Conservation (phyloP, 495 filamentous ascomycete genomes). For the Neurospora tetrasperma region DNA sequence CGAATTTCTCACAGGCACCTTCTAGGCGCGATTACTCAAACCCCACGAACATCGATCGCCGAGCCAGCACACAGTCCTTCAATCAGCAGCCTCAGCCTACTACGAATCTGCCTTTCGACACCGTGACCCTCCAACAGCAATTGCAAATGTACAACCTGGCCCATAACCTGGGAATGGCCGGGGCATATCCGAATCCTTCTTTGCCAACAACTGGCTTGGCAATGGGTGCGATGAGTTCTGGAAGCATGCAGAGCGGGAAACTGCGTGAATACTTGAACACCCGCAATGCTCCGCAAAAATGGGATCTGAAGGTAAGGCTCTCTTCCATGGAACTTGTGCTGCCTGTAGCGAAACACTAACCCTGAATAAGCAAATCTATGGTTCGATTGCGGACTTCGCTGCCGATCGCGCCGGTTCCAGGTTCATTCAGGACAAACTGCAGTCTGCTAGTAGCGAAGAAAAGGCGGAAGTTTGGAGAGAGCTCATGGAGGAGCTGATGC, state of each 20-base stretch:
- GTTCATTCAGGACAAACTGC: slow-evolving; percentile 91
- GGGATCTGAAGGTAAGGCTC: slow-evolving; percentile 63
- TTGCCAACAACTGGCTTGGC: not conserved
- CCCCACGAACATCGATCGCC: slow-evolving; percentile 21
- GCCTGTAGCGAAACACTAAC: not conserved
- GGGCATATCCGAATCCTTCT: not conserved
- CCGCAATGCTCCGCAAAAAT: slow-evolving; percentile 42
- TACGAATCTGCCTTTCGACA: slow-evolving; percentile 12
- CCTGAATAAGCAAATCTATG: slow-evolving; percentile 63
- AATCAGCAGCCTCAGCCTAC: slow-evolving; percentile 16
- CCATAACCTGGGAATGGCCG: not conserved
- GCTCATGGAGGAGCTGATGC: slow-evolving; percentile 69
- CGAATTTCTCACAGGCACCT: not conserved
- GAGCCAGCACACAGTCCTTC: slow-evolving; percentile 18
- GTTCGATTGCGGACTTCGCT: slow-evolving; percentile 85
- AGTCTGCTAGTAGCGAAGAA: slow-evolving; percentile 92
- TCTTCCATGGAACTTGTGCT: not conserved
- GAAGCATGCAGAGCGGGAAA: slow-evolving; percentile 68
- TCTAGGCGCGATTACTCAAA: not conserved
- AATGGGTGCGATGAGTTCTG: slow-evolving; percentile 5
- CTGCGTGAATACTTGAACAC: slow-evolving; percentile 68
- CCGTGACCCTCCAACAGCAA: slow-evolving; percentile 9
- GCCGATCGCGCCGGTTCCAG: slow-evolving; percentile 93
- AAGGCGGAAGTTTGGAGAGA: slow-evolving; percentile 91
- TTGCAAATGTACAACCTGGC: slow-evolving; percentile 4